Evolutionary conservation across 2,329 filamentous ascomycete genomes (phyloP).

Genomic region (Clonostachys chloroleuca): DNA sequence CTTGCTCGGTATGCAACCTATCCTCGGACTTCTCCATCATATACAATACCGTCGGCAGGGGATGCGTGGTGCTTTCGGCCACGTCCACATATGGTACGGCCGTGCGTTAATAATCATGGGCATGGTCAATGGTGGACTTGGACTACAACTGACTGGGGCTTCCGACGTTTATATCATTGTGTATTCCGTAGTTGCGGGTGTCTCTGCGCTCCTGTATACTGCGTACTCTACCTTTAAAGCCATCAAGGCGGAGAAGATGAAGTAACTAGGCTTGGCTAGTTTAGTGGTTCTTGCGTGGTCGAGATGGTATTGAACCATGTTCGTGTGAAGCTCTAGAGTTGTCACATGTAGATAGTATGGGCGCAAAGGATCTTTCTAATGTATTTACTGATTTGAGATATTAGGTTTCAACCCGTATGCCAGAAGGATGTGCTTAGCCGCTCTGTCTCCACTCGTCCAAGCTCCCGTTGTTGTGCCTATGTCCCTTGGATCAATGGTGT

Average conservation of each 20-base stretch:
- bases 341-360: too few species aligned
- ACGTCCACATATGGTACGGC: slow-evolving; percentile 60
- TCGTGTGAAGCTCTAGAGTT: too few species aligned
- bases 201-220: slow-evolving; percentile 13
- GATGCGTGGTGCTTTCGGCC: slow-evolving; percentile 43
- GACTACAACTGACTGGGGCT: slow-evolving; percentile 43
- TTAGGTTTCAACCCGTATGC: too few species aligned
- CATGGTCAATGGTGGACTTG: slow-evolving; percentile 60
- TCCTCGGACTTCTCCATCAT: slow-evolving; percentile 56
- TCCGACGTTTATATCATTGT: slow-evolving; percentile 36
- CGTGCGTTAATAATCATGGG: slow-evolving; percentile 54
- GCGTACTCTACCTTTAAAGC: not conserved
- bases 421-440: not conserved
- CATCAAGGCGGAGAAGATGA: not conserved
- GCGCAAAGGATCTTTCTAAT: too few species aligned
- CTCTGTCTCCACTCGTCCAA: not conserved
- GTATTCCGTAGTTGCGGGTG: slow-evolving; percentile 50
- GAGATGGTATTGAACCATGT: too few species aligned
- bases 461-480: not conserved
- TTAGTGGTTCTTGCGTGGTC: too few species aligned
- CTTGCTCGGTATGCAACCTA: slow-evolving; percentile 52
- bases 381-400: too few species aligned
- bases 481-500: not conserved
- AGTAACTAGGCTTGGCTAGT: too few species aligned
- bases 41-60: slow-evolving; percentile 40